Percentiles rank a stretch among this genome's conserved stretches.
phyloP scores from a whole-genome alignment of 1,284 basidiomycete species.

The Heterobasidion annosum region DNA sequence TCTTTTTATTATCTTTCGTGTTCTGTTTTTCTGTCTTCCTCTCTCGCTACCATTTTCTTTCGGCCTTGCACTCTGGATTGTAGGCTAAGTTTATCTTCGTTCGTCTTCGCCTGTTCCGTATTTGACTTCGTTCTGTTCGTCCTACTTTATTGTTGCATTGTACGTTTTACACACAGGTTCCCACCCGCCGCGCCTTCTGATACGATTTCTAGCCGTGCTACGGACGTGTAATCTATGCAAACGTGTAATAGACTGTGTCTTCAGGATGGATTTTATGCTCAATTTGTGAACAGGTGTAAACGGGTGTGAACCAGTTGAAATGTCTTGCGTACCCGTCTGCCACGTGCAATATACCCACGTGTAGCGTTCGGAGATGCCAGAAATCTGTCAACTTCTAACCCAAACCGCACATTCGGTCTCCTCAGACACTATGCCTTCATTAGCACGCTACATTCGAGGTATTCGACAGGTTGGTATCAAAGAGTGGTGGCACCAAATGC shows the following conservation, averaged over 20 bases:
- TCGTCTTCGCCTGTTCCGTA: background rate
- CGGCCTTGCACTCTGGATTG: background rate
- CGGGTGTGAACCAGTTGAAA: too few relatives aligned
- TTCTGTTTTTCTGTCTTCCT: background rate
- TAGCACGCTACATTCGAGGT: conserved; percentile 69
- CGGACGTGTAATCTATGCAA: background rate
- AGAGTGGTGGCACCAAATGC: conserved; percentile 80
- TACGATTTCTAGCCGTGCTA: background rate
- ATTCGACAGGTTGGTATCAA: conserved; percentile 66
- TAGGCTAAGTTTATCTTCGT: background rate
- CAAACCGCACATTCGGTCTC: background rate
- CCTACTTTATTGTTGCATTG: background rate
- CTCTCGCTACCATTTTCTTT: background rate
- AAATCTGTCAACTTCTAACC: too few relatives aligned
- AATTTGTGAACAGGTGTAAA: too few relatives aligned
- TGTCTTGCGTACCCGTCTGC: background rate
- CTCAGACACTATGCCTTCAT: conserved; percentile 49
- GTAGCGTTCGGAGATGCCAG: too few relatives aligned
- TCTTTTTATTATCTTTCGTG: background rate
- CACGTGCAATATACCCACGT: background rate
- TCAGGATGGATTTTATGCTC: background rate
- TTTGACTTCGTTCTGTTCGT: conserved; percentile 2
- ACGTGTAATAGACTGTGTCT: background rate
- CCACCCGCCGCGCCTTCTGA: background rate
- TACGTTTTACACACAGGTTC: background rate